Base-by-base conservation (phyloP, 2,329 filamentous ascomycete species). In the Pseudocercospora cruenta region DNA sequence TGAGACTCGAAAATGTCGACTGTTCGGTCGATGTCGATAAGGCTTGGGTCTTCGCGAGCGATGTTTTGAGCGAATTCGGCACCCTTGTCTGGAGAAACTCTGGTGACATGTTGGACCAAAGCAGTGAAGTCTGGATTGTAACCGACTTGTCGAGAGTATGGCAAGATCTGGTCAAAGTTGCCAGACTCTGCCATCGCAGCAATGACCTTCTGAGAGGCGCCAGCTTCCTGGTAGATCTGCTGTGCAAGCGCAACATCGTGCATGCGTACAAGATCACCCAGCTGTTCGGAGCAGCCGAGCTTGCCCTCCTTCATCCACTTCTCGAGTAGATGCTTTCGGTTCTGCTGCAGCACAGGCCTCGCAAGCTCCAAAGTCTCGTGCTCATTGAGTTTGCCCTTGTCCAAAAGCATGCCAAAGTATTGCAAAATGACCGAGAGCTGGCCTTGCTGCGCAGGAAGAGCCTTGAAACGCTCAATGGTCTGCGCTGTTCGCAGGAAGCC, bases 241-340 rank as follows among this genome's bases (percentile, higher is more conserved):
- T 99, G 84, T 28, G 96, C 95, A 77, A 98, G 86, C 77, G 90
- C 90, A 75, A 96, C 85, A 77, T 99, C 95, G 74, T 97, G 93
- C 21, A 91, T 86, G 57, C 95, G 91, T 59, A 98, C 91, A 74
- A 97, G 88, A 78, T 99, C 96, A 82, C 95, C 95, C 58, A 99
- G 88, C 80, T 97, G 92, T 82, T 99, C 95, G 0, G 95, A 98
- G 81, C 91, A 94, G 78, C 96, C 92, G 51, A 99, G 86, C 84
- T 99, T 99, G 80, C 93, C 91, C 82, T 98, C 95, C 76, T 91
- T 91, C 79, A 98, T 87, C 96, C 96, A 99, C 82, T 99, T 99
- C 82, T 98, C 95, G 28, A 99, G 87, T 26, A 99, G 84, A 77
- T 98, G 93, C 82, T 97, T 98, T 71, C 95, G 89, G 79, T 94